Conservation (phyloP, 345 rosid species). For the Salix brachista region DNA sequence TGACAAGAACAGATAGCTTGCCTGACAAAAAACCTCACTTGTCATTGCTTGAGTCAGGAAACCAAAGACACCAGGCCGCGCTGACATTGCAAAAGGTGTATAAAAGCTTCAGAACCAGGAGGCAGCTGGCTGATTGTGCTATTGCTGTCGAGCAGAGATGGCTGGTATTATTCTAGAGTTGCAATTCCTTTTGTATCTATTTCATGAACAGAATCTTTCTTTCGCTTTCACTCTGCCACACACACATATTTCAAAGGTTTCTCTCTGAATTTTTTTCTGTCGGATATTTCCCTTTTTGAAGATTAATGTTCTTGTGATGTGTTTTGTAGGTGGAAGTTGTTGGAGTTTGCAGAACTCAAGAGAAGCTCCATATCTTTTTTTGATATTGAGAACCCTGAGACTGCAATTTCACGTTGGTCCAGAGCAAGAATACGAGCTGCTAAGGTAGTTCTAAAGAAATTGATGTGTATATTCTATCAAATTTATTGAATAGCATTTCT, state of each 20-base stretch:
- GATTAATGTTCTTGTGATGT: slow-evolving; percentile 1
- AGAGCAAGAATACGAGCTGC: slow-evolving; percentile 88
- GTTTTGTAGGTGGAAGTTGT: slow-evolving; percentile 72
- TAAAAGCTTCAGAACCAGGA: slow-evolving; percentile 82
- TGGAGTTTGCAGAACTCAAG: slow-evolving; percentile 90
- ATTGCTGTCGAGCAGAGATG: slow-evolving; percentile 93
- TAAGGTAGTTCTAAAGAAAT: slow-evolving; percentile 42
- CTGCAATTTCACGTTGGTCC: slow-evolving; percentile 84
- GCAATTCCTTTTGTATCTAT: neutral
- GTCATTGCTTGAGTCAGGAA: slow-evolving; percentile 9
- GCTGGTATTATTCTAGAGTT: slow-evolving; percentile 27
- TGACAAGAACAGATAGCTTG: slow-evolving; percentile 16
- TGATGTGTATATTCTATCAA: neutral
- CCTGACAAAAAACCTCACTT: slow-evolving; percentile 7
- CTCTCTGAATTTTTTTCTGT: neutral
- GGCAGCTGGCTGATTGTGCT: slow-evolving; percentile 91
- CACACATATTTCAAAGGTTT: neutral
- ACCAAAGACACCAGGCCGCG: slow-evolving; percentile 52
- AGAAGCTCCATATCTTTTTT: slow-evolving; percentile 89
- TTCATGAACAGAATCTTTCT: neutral
- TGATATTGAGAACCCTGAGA: slow-evolving; percentile 71
- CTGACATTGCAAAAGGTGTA: slow-evolving; percentile 83
- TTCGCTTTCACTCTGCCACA: neutral
- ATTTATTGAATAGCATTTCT: neutral
- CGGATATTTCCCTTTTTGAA: neutral